Conservation (phyloP, 2,329 filamentous ascomycete species). For the Tolypocladium cylindrosporum region DNA sequence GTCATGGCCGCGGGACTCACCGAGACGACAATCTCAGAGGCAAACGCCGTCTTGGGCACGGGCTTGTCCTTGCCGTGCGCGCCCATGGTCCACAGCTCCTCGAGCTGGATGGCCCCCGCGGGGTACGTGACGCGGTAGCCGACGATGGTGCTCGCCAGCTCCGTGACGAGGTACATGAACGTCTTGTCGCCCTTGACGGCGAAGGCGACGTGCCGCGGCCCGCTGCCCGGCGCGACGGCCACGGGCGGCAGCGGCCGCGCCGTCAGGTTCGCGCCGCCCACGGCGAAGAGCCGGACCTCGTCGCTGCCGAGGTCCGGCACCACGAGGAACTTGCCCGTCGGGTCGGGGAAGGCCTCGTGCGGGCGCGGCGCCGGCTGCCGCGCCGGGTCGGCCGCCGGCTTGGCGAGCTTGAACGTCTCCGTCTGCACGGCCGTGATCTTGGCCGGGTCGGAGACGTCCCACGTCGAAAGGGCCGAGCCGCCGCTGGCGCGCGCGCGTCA, state of each 20-base stretch:
- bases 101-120: constrained; percentile 30
- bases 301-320: constrained; percentile 60
- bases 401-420: constrained; percentile 27
- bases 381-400: constrained; percentile 25
- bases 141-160: constrained; percentile 47
- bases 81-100: constrained; percentile 34
- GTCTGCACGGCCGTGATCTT: constrained; percentile 25
- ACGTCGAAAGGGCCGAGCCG: constrained; percentile 32
- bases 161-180: constrained; percentile 51
- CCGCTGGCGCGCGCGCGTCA: constrained; percentile 14
- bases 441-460: constrained; percentile 28
- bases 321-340: constrained; percentile 51
- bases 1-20: constrained; percentile 29
- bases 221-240: constrained; percentile 39
- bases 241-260: constrained; percentile 30
- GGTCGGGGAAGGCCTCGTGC: constrained; percentile 56
- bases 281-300: constrained; percentile 44
- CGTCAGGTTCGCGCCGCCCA: constrained; percentile 32
- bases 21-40: constrained; percentile 48
- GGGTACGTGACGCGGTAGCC: constrained; percentile 47
- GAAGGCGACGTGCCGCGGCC: constrained; percentile 58
- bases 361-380: constrained; percentile 52
- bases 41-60: constrained; percentile 31
- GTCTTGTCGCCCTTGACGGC: constrained; percentile 30
- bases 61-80: constrained; percentile 34